phyloP scores from a whole-genome alignment of 1,284 basidiomycete genomes.

The Ustilago vetiveriae region DNA sequence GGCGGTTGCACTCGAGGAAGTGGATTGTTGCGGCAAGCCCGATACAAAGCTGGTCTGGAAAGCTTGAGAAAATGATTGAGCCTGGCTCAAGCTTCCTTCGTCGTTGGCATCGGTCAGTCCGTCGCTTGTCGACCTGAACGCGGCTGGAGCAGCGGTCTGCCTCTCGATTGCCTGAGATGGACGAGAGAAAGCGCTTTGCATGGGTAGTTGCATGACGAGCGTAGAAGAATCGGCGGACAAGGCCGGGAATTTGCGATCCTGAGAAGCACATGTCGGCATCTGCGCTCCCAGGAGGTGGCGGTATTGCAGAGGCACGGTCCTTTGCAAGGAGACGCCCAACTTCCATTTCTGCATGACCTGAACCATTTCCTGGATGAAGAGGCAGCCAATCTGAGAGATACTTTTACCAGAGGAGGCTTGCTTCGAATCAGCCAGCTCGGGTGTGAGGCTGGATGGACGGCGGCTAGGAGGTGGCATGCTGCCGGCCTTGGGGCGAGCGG shows the following conservation, averaged over 20 bases:
- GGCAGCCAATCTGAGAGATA: conserved; percentile 43
- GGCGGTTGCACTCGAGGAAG: not conserved
- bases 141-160: not conserved
- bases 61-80: conserved; percentile 16
- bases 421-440: conserved; percentile 16
- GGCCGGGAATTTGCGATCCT: not conserved
- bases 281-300: conserved; percentile 13
- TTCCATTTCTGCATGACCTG: conserved; percentile 50
- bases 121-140: not conserved
- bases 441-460: conserved; percentile 16
- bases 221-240: not conserved
- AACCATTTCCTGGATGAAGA: conserved; percentile 45
- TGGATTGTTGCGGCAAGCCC: conserved; percentile 14
- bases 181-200: not conserved
- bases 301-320: conserved; percentile 23
- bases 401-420: conserved; percentile 15
- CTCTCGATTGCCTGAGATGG: not conserved
- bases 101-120: not conserved
- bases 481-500: conserved; percentile 9
- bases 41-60: conserved; percentile 17
- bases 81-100: conserved; percentile 15
- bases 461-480: conserved; percentile 25
- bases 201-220: not conserved
- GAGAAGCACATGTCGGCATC: not conserved
- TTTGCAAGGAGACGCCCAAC: conserved; percentile 32